A percentile compares a stretch with the other conserved stretches of the same genome.
Conservation (phyloP, 768 basidiomycete genomes). For the Russula ochroleuca region DNA sequence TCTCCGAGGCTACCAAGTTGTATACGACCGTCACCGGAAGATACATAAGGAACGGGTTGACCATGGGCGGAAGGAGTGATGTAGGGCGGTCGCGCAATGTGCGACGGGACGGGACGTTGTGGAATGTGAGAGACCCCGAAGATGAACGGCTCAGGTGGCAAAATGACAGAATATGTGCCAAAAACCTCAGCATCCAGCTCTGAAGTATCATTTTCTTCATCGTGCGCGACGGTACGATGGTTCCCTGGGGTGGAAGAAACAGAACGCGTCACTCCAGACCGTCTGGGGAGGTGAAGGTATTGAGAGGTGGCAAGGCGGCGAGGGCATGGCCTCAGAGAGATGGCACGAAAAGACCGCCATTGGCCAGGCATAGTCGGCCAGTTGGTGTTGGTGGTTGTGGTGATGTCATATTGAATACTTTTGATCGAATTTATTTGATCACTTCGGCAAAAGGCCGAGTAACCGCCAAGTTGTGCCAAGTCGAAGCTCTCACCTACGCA, state of each 20-base stretch:
- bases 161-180: constrained; percentile 55
- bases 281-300: not conserved
- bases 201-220: not conserved
- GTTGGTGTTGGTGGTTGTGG: not conserved
- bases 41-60: not conserved
- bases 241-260: not conserved
- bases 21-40: constrained; percentile 18
- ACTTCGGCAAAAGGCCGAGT: too few species aligned
- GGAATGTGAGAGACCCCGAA: constrained; percentile 61
- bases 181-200: constrained; percentile 31
- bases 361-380: constrained; percentile 2
- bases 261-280: not conserved
- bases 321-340: not conserved
- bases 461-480: too few species aligned
- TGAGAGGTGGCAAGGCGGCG: not conserved
- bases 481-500: too few species aligned
- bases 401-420: not conserved
- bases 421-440: too few species aligned
- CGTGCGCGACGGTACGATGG: not conserved
- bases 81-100: constrained; percentile 56
- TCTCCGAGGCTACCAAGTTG: constrained; percentile 18
- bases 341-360: constrained; percentile 10
- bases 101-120: constrained; percentile 50
- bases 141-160: constrained; percentile 62
- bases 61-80: constrained; percentile 27